Percentiles rank a stretch among this genome's conserved stretches.
phyloP scores from a whole-genome alignment of 2,329 filamentous ascomycete species.

The Fusarium burgessii region DNA sequence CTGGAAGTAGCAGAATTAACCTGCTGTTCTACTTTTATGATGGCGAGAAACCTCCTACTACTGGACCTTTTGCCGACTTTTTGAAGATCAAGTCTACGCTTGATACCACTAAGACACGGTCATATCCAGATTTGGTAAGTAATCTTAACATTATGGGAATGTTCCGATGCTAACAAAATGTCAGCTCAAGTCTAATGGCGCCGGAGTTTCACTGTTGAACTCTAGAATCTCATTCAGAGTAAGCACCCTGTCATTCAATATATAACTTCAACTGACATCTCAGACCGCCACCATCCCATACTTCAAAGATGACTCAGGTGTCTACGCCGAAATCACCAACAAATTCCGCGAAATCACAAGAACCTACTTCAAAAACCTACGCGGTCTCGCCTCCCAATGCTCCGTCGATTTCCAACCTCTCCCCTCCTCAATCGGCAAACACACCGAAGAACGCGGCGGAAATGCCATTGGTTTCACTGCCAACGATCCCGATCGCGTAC shows the following conservation, averaged over 20 bases:
- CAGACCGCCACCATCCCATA: constrained; percentile 21
- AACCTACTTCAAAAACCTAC: constrained; percentile 8
- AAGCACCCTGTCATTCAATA: neutral
- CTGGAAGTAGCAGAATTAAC: neutral
- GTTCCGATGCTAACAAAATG: fast-evolving
- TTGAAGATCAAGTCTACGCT: constrained; percentile 15
- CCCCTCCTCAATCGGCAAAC: constrained; percentile 4
- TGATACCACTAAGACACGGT: neutral
- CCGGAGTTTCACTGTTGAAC: constrained; percentile 15
- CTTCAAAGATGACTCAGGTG: neutral
- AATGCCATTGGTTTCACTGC: constrained; percentile 18
- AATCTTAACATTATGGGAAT: fast-evolving
- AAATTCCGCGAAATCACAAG: constrained; percentile 4
- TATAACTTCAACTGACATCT: neutral
- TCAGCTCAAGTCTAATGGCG: constrained; percentile 6
- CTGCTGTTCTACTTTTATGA: constrained; percentile 29
- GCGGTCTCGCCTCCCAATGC: constrained; percentile 16
- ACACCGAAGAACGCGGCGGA: constrained; percentile 6
- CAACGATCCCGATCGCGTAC: neutral
- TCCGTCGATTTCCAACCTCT: constrained; percentile 31
- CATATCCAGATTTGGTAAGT: constrained; percentile 7
- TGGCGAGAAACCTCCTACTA: constrained; percentile 13
- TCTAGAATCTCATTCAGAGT: constrained; percentile 24
- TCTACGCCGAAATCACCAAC: constrained; percentile 14
- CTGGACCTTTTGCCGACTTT: constrained; percentile 19